These are phyloP conservation scores for Nemania sp. DNA, from an alignment of 2,329 filamentous ascomycete genomes.

Conservation along the genomic window DNA sequence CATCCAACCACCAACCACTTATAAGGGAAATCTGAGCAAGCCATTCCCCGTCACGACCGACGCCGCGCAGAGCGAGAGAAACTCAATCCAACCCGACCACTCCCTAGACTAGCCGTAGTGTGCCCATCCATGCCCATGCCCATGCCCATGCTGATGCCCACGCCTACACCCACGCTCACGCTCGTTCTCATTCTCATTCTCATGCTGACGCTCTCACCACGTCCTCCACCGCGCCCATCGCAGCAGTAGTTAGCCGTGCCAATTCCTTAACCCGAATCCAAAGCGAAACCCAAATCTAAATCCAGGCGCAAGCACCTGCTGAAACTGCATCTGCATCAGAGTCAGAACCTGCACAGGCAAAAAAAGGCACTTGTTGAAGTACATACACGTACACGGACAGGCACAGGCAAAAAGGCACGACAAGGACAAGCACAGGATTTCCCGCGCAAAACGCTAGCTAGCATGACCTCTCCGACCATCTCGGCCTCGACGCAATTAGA, in stretches of 20 bases:
- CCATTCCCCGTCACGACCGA: constrained; percentile 12
- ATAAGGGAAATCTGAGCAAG: constrained; percentile 1
- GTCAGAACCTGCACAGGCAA: background rate
- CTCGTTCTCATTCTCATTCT: too few species aligned
- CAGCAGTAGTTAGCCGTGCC: constrained; percentile 23
- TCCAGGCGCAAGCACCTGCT: background rate
- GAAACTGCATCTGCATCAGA: too few species aligned
- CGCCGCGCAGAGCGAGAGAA: constrained; percentile 2
- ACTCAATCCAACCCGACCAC: constrained; percentile 13
- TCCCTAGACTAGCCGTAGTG: too few species aligned
- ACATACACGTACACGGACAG: background rate
- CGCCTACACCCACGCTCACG: background rate
- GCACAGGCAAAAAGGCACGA: background rate
- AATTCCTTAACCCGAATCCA: constrained; percentile 25
- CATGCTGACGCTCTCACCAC: background rate
- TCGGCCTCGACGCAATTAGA: constrained; percentile 39
- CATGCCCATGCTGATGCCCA: constrained; percentile 10
- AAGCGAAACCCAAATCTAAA: constrained; percentile 2
- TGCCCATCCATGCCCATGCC: background rate
- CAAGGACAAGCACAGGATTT: background rate
- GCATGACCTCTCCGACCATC: constrained; percentile 40
- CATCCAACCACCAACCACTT: background rate
- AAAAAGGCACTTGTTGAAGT: background rate
- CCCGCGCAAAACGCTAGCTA: constrained; percentile 25
- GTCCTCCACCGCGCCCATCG: background rate